A percentile compares a stretch with the other conserved stretches of the same genome.
Evolutionary conservation across 1,284 basidiomycete genomes (phyloP).

Genomic region (Peniophora sp.): DNA sequence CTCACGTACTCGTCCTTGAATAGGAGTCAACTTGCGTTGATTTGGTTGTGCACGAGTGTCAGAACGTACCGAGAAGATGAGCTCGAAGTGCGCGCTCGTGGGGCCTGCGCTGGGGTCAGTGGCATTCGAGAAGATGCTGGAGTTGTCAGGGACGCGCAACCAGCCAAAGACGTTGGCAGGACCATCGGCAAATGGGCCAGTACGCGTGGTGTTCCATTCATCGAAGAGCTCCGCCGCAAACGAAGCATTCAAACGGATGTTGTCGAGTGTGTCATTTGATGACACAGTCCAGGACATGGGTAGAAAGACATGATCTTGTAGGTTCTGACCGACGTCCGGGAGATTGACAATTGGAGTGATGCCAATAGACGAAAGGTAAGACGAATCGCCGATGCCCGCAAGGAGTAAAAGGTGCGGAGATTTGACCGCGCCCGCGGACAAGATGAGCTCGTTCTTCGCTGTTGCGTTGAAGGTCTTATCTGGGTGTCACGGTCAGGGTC

Average conservation of each 20-base stretch:
- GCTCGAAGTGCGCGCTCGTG: not conserved
- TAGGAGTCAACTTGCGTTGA: not conserved
- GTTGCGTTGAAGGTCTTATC: conserved; percentile 11
- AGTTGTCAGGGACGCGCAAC: not conserved
- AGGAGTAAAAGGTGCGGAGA: conserved; percentile 34
- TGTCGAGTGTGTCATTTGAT: not conserved
- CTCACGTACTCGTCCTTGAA: not conserved
- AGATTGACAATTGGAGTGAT: conserved; percentile 22
- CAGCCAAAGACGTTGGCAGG: not conserved
- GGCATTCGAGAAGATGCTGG: not conserved
- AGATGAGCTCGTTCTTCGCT: conserved; percentile 31
- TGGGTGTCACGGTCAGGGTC: not conserved
- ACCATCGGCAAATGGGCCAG: not conserved
- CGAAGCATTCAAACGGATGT: not conserved
- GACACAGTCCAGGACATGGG: not conserved
- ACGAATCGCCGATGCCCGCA: conserved; percentile 27
- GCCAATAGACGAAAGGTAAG: conserved; percentile 19
- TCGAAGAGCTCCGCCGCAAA: not conserved
- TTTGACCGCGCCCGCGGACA: conserved; percentile 32
- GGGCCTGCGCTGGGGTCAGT: conserved; percentile 22
- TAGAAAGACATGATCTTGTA: conserved; percentile 25
- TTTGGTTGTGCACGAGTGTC: not conserved
- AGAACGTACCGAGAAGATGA: not conserved
- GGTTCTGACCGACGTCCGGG: conserved; percentile 28
- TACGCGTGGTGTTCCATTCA: not conserved